phyloP scores from a whole-genome alignment of 306 rosid genomes.

The Alnus rubra region DNA sequence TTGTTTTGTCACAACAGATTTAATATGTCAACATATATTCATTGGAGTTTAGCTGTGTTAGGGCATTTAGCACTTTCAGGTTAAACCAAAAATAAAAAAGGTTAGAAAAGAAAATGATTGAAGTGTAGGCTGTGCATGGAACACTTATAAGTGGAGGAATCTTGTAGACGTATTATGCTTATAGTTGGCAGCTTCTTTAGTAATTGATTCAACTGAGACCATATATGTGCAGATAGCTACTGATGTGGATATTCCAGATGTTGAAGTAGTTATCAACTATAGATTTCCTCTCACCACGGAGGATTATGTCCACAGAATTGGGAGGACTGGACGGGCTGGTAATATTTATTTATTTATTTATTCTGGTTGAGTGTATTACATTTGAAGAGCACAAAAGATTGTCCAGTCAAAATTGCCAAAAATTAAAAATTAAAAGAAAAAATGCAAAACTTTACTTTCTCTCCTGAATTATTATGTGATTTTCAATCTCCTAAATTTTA shows the following conservation, averaged over 20 bases:
- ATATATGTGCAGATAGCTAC: constrained; percentile 72
- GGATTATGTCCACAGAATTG: constrained; percentile 96
- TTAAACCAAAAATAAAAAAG: neutral
- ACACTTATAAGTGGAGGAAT: neutral
- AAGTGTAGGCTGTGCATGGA: too few species aligned
- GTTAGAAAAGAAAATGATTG: neutral
- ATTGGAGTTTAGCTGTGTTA: too few species aligned
- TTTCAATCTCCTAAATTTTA: too few species aligned
- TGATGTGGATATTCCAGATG: constrained; percentile 98
- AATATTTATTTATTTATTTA: constrained; percentile 43
- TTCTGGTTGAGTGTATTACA: too few species aligned
- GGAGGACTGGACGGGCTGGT: constrained; percentile 96
- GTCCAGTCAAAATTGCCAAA: too few species aligned
- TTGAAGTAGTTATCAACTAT: constrained; percentile 90
- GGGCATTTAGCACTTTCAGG: too few species aligned
- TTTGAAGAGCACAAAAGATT: too few species aligned
- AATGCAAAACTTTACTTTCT: too few species aligned
- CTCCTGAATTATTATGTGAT: too few species aligned
- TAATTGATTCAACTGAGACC: constrained; percentile 8
- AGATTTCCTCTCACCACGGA: constrained; percentile 93
- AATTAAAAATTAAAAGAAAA: too few species aligned
- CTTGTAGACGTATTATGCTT: neutral
- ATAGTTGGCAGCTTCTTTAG: neutral
- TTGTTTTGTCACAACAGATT: too few species aligned
- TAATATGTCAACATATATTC: too few species aligned